Conservation (phyloP, 176 grass and related monocot species). For the Zizania latifolia region DNA sequence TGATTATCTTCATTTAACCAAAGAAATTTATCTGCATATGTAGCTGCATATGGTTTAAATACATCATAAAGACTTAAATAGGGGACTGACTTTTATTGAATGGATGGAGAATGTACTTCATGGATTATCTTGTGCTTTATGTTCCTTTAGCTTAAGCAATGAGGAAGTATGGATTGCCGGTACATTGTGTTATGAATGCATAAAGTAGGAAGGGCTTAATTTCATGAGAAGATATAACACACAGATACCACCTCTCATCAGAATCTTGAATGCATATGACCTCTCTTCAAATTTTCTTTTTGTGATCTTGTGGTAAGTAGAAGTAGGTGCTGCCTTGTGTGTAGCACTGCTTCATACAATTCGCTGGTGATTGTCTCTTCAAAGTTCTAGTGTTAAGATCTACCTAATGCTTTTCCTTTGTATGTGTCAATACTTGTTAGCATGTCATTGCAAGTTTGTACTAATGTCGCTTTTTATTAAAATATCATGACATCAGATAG, state of each 20-base stretch:
- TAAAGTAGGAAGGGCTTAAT: not conserved
- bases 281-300: not conserved
- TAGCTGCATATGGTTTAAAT: not conserved
- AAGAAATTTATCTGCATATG: too few relatives aligned
- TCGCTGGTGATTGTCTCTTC: not conserved
- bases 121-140: not conserved
- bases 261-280: not conserved
- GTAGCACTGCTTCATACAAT: not conserved
- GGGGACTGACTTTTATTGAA: not conserved
- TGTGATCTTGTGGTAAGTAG: too few relatives aligned
- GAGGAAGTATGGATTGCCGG: not conserved
- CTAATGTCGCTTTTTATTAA: conserved; percentile 6
- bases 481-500: conserved; percentile 53
- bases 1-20: conserved; percentile 11
- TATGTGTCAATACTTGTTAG: not conserved
- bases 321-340: not conserved
- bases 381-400: not conserved
- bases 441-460: not conserved
- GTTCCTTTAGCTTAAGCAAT: not conserved
- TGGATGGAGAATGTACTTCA: not conserved
- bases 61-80: not conserved
- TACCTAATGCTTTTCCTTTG: conserved; percentile 9
- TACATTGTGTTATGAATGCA: not conserved
- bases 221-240: not conserved
- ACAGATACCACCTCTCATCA: not conserved